Evolutionary conservation across 129 eudicot genomes (phyloP).

Genomic region (Cynara cardunculus): DNA sequence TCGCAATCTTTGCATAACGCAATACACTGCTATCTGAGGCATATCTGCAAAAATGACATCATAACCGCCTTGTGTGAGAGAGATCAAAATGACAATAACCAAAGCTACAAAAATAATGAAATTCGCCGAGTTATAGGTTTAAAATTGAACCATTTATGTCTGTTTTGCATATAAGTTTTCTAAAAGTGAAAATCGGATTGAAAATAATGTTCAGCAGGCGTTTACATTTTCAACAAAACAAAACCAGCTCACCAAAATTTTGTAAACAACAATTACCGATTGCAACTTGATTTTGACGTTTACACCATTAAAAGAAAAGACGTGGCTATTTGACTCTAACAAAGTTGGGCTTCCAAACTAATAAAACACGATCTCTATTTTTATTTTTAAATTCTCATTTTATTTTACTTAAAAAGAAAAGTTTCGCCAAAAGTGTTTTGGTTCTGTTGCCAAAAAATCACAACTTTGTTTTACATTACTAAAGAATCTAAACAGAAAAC

Average conservation of each 20-base stretch:
- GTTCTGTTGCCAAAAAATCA: no score
- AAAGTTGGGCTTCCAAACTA: neutral
- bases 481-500: no score
- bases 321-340: neutral
- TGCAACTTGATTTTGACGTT: no score
- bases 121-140: neutral
- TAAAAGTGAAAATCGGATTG: no score
- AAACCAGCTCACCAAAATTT: neutral
- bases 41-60: constrained; percentile 46
- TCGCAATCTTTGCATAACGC: constrained; percentile 84
- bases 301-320: no score
- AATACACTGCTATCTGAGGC: constrained; percentile 53
- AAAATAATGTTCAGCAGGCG: no score
- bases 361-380: neutral
- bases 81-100: neutral
- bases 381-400: no score
- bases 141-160: neutral
- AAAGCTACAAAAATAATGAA: neutral
- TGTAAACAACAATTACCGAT: neutral
- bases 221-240: neutral
- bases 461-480: no score
- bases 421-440: no score
- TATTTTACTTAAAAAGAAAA: no score
- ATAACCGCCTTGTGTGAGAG: neutral
- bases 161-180: no score